A percentile compares a stretch with the other conserved stretches of the same genome.
Evolutionary conservation across 2,329 filamentous ascomycete species (phyloP).

Genomic region (Onygena corvina): DNA sequence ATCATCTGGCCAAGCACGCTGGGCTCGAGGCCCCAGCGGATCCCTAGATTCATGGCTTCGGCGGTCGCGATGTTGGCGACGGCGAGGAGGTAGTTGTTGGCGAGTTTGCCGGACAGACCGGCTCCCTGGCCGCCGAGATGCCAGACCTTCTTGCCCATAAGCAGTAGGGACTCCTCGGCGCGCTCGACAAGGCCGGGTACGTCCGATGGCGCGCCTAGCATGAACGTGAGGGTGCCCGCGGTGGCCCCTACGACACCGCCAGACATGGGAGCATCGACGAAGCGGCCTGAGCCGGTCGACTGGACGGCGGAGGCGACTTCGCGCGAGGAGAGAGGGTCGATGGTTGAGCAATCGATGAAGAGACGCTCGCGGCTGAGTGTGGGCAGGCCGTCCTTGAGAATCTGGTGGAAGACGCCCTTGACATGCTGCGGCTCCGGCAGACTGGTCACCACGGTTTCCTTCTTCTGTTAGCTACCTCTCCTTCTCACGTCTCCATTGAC

Average conservation of each 20-base stretch:
- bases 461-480: constrained; percentile 1
- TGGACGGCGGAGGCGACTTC: constrained; percentile 61
- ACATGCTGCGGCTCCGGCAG: constrained; percentile 85
- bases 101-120: constrained; percentile 81
- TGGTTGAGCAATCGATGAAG: constrained; percentile 94
- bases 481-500: neutral
- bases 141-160: constrained; percentile 77
- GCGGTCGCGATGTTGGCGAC: constrained; percentile 73
- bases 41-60: constrained; percentile 55
- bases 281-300: constrained; percentile 56
- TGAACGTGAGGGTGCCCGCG: constrained; percentile 84
- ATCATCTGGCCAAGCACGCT: constrained; percentile 69
- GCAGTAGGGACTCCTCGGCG: constrained; percentile 55
- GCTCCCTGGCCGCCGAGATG: constrained; percentile 77
- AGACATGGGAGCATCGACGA: constrained; percentile 94
- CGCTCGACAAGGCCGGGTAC: constrained; percentile 45
- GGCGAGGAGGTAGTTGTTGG: constrained; percentile 93
- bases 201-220: constrained; percentile 60
- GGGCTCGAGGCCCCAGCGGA: constrained; percentile 50
- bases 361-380: constrained; percentile 50
- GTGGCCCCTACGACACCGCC: constrained; percentile 85
- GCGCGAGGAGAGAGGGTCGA: constrained; percentile 76
- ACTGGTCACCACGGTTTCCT: constrained; percentile 81
- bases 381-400: constrained; percentile 51
- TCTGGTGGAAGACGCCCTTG: constrained; percentile 64